Conservation (phyloP, 768 basidiomycete genomes). For the Coprinopsis cinerea region DNA sequence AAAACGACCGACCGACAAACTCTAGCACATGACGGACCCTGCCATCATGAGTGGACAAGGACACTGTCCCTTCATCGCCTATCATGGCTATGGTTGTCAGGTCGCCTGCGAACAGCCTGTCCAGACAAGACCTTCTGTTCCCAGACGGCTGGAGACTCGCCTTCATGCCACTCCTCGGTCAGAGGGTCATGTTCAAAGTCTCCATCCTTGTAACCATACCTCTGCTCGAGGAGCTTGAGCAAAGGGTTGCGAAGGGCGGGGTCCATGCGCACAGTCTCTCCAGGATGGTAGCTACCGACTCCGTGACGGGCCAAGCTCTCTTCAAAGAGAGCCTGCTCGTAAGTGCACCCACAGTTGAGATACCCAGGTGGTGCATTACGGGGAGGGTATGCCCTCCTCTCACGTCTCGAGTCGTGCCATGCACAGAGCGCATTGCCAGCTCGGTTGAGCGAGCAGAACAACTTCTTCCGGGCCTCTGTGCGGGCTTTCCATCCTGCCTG, state of each 20-base stretch:
- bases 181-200: slow-evolving; percentile 72
- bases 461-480: slow-evolving; percentile 63
- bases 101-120: slow-evolving; percentile 27
- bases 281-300: slow-evolving; percentile 79
- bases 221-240: slow-evolving; percentile 59
- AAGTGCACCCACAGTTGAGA: slow-evolving; percentile 84
- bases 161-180: slow-evolving; percentile 62
- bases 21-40: too few species aligned
- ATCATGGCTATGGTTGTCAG: slow-evolving; percentile 22
- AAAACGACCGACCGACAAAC: neutral
- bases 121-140: slow-evolving; percentile 47
- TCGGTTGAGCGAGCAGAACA: slow-evolving; percentile 78
- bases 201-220: slow-evolving; percentile 78
- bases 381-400: slow-evolving; percentile 71
- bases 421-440: slow-evolving; percentile 86
- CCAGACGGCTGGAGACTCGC: slow-evolving; percentile 60
- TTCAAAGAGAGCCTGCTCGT: slow-evolving; percentile 82
- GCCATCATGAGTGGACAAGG: too few species aligned
- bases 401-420: slow-evolving; percentile 86
- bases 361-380: slow-evolving; percentile 73
- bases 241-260: slow-evolving; percentile 80
- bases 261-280: slow-evolving; percentile 85
- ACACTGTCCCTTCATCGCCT: neutral
- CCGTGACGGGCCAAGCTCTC: slow-evolving; percentile 74
- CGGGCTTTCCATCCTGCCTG: slow-evolving; percentile 64